Conservation (phyloP, 1,139 yeast species). For the Candida neerlandica region DNA sequence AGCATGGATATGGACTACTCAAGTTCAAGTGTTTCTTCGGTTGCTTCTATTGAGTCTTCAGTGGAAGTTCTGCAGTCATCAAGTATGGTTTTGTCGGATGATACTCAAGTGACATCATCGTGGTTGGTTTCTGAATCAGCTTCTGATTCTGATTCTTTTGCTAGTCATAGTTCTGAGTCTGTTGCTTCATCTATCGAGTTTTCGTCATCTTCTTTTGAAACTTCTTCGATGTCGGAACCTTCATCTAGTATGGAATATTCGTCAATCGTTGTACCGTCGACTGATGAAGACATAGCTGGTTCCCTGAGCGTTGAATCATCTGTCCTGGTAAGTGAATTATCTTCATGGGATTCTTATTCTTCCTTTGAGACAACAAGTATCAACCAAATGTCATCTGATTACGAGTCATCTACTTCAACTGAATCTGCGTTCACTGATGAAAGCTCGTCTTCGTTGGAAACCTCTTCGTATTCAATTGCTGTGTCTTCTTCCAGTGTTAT, state of each 20-base stretch:
- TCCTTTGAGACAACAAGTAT: not conserved
- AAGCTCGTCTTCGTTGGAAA: not conserved
- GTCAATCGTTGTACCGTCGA: not conserved
- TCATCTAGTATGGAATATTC: not conserved
- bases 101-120: no score
- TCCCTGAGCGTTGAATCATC: not conserved
- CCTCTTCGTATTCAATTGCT: no score
- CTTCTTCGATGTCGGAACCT: no score
- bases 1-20: not conserved
- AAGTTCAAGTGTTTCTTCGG: not conserved
- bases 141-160: no score
- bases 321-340: not conserved
- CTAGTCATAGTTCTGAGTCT: no score
- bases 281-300: not conserved
- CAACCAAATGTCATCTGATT: not conserved
- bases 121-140: no score
- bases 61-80: not conserved
- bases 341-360: not conserved
- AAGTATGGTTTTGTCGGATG: no score
- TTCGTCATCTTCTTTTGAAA: no score
- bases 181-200: no score
- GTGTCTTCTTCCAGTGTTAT: no score
- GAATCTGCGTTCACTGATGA: not conserved
- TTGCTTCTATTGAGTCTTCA: not conserved
- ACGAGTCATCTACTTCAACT: not conserved